Evolutionary conservation across 257 asterid species (phyloP).

Genomic region (Nicotiana knightiana): DNA sequence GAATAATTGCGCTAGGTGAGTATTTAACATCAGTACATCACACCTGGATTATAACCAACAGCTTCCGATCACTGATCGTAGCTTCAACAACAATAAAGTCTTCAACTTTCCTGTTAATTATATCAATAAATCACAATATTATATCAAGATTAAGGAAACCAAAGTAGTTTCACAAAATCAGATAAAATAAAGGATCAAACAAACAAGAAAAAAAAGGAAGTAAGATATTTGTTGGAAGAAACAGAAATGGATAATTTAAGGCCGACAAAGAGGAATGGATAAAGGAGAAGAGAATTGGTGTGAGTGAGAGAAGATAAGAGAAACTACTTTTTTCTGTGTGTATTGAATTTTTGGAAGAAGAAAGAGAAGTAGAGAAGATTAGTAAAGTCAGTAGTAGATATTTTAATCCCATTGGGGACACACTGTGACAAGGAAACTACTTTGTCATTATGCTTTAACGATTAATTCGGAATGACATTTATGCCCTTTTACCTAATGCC

Average conservation of each 20-base stretch:
- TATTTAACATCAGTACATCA: not conserved
- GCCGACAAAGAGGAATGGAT: slow-evolving; percentile 26
- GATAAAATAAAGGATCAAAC: not conserved
- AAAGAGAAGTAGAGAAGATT: not conserved
- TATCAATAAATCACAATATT: not conserved
- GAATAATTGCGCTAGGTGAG: not conserved
- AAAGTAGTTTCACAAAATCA: not conserved
- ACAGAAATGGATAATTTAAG: not conserved
- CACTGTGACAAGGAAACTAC: not conserved
- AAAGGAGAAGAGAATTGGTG: slow-evolving; percentile 2
- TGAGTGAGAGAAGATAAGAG: slow-evolving; percentile 9
- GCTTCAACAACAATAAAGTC: not conserved
- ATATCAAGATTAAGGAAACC: no score
- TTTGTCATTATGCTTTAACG: not conserved
- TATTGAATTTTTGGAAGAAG: not conserved
- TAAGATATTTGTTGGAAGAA: not conserved
- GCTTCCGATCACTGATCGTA: slow-evolving; percentile 22
- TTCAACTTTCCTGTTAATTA: not conserved
- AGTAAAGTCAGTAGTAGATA: not conserved
- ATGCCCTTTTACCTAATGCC: not conserved
- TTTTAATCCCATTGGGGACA: not conserved
- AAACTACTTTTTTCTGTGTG: not conserved
- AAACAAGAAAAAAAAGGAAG: not conserved
- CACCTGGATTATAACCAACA: slow-evolving; percentile 35
- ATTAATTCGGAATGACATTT: not conserved